A percentile compares a stretch with the other conserved stretches of the same genome.
phyloP scores from a whole-genome alignment of 441 rosid genomes.

The Euphorbia schlechtendalii region DNA sequence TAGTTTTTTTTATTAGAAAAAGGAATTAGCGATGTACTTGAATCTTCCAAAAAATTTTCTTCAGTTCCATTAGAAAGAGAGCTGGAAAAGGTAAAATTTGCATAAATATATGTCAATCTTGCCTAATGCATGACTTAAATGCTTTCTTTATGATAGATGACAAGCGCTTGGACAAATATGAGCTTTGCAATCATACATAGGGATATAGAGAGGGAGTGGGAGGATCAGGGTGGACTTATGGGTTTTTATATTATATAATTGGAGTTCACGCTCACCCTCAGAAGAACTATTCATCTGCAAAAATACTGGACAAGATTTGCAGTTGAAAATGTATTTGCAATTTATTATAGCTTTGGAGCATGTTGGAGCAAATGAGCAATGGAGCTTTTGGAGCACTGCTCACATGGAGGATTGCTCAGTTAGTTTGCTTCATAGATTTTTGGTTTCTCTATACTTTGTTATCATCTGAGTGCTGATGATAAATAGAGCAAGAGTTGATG shows the following conservation, averaged over 20 bases:
- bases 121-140: slow-evolving; percentile 81
- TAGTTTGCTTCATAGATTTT: slow-evolving; percentile 48
- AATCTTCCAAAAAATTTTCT: slow-evolving; percentile 16
- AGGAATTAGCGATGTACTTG: not conserved
- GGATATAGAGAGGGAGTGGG: slow-evolving; percentile 90
- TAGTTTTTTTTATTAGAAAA: not conserved
- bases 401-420: slow-evolving; percentile 87
- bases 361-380: slow-evolving; percentile 79
- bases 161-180: slow-evolving; percentile 94
- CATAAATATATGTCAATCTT: slow-evolving; percentile 47
- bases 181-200: slow-evolving; percentile 97
- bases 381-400: slow-evolving; percentile 98
- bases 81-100: slow-evolving; percentile 50
- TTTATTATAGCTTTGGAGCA: slow-evolving; percentile 85
- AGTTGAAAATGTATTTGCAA: slow-evolving; percentile 53
- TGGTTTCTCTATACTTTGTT: slow-evolving; percentile 15
- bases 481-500: slow-evolving; percentile 22
- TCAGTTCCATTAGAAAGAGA: slow-evolving; percentile 28
- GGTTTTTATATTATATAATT: slow-evolving; percentile 44
- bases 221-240: slow-evolving; percentile 70
- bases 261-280: slow-evolving; percentile 76
- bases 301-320: slow-evolving; percentile 53
- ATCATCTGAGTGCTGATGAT: slow-evolving; percentile 22
- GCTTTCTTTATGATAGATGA: slow-evolving; percentile 99
- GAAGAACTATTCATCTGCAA: slow-evolving; percentile 60